phyloP scores from a whole-genome alignment of 345 rosid genomes.

The Salix viminalis region DNA sequence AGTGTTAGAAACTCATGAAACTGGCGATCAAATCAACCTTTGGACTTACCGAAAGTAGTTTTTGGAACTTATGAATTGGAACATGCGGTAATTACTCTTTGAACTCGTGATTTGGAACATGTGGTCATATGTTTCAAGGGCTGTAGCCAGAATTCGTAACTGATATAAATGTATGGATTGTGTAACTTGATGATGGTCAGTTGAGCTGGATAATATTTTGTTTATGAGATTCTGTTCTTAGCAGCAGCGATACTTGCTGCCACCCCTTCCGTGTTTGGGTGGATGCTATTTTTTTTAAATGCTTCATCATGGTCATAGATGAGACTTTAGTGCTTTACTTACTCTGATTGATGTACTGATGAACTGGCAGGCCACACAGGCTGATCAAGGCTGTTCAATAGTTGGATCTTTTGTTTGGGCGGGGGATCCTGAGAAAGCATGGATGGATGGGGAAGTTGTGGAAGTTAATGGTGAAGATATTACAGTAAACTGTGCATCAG shows the following conservation, averaged over 20 bases:
- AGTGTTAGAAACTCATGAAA: not conserved
- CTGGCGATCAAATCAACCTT: not conserved
- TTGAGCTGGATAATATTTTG: not conserved
- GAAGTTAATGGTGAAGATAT: conserved; percentile 21
- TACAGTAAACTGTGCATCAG: conserved; percentile 13
- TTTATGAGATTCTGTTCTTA: not conserved
- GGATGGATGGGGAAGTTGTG: conserved; percentile 32
- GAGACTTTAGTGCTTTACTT: not conserved
- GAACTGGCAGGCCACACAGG: conserved; percentile 14
- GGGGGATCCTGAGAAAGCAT: conserved; percentile 25
- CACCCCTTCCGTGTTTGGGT: not conserved
- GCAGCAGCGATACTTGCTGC: not conserved
- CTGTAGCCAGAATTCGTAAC: not conserved
- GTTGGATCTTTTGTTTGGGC: conserved; percentile 29
- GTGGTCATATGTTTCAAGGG: not conserved
- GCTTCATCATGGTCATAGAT: not conserved
- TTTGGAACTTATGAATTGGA: not conserved
- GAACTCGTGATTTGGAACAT: not conserved
- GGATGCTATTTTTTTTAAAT: not conserved
- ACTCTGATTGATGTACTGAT: conserved; percentile 9
- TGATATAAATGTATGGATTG: not conserved
- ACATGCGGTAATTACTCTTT: not conserved
- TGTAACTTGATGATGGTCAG: not conserved
- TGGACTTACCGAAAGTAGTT: not conserved
- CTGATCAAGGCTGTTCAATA: not conserved